Conservation (phyloP, 352 stramenopile genomes). For the Labyrinthula sp. region DNA sequence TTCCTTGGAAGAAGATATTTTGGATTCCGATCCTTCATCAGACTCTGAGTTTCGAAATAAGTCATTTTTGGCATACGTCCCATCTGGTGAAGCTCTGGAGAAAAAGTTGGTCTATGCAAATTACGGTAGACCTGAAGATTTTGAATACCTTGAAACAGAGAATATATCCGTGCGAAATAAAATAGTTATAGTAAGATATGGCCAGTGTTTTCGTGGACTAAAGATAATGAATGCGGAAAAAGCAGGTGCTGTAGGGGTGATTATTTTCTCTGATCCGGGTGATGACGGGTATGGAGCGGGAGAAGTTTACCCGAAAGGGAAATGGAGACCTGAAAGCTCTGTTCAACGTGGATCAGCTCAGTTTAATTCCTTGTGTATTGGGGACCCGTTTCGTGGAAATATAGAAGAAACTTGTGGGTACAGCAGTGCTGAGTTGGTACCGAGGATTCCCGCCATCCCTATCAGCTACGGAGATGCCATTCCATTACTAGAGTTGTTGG, state of each 20-base stretch:
- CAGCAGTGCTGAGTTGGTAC: conserved; percentile 39
- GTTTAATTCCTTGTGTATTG: conserved; percentile 50
- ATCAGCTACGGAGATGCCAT: conserved; percentile 55
- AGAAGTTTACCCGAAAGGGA: conserved; percentile 49
- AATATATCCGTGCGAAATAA: conserved; percentile 50
- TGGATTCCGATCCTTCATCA: conserved; percentile 37
- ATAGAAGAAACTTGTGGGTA: conserved; percentile 34
- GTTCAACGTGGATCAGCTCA: conserved; percentile 60
- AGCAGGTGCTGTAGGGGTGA: conserved; percentile 45
- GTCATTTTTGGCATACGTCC: conserved; percentile 55
- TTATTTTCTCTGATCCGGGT: conserved; percentile 63
- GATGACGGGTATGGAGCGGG: conserved; percentile 52
- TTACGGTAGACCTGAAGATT: conserved; percentile 52
- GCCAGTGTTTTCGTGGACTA: conserved; percentile 39
- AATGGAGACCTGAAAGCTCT: conserved; percentile 47
- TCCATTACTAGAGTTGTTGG: conserved; percentile 46
- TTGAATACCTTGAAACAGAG: conserved; percentile 45
- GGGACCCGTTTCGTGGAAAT: conserved; percentile 42
- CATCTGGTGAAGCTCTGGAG: conserved; percentile 49
- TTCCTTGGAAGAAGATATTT: conserved; percentile 42
- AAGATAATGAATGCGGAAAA: conserved; percentile 59
- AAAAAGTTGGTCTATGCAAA: conserved; percentile 58
- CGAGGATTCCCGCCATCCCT: conserved; percentile 44
- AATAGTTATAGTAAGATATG: conserved; percentile 59
- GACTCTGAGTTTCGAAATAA: conserved; percentile 41